These are phyloP conservation scores for Prosopis cineraria DNA, from an alignment of 306 rosid genomes.

Conservation along the genomic window DNA sequence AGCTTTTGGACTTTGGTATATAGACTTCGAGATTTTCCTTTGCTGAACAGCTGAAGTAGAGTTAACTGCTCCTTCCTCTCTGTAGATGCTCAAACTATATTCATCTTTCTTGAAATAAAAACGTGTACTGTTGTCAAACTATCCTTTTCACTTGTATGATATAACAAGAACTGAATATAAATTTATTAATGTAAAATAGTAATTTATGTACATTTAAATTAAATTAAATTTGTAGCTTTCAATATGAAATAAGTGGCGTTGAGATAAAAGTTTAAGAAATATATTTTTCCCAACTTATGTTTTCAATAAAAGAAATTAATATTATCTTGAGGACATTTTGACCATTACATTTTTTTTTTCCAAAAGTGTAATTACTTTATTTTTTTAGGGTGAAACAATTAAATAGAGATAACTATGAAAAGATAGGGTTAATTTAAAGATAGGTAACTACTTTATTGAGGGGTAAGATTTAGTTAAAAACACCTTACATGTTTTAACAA, in stretches of 20 bases:
- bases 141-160: background rate
- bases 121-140: background rate
- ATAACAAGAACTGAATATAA: background rate
- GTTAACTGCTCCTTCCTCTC: background rate
- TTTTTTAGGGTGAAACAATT: too few relatives aligned
- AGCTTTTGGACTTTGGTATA: background rate
- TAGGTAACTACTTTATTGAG: too few relatives aligned
- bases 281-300: background rate
- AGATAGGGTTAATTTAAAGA: too few relatives aligned
- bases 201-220: background rate
- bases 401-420: too few relatives aligned
- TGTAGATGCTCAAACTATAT: background rate
- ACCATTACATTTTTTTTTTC: too few relatives aligned
- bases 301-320: background rate
- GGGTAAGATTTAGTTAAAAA: too few relatives aligned
- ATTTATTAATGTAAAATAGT: background rate
- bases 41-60: background rate
- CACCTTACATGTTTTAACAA: too few relatives aligned
- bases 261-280: background rate
- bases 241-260: background rate
- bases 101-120: background rate
- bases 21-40: slow-evolving; percentile 1
- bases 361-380: too few relatives aligned
- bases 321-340: background rate
- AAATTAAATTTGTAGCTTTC: background rate